A percentile compares a stretch with the other conserved stretches of the same genome.
These are phyloP conservation scores for Trypanosomatidae sp. DNA, from an alignment of 208 protist genomes.

Conservation along the genomic window DNA sequence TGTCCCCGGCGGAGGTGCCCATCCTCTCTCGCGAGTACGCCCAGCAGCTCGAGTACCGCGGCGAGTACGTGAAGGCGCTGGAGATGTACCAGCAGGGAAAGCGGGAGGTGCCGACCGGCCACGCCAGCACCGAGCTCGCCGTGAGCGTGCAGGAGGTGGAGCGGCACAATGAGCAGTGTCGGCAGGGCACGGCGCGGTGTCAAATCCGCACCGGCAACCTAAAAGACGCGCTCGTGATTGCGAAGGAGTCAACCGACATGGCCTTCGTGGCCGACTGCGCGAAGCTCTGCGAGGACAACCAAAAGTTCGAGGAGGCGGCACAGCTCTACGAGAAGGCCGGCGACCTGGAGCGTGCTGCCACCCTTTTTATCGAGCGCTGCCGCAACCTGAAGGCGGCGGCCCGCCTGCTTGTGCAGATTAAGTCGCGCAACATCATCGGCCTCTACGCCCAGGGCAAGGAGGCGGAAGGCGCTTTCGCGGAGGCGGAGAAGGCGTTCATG, in stretches of 20 bases:
- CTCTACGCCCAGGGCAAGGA: constrained; percentile 92
- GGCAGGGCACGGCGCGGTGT: constrained; percentile 88
- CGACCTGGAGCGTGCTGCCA: constrained; percentile 90
- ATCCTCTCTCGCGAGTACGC: constrained; percentile 94
- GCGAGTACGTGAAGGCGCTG: constrained; percentile 90
- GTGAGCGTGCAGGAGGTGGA: constrained; percentile 68
- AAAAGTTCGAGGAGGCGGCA: constrained; percentile 94
- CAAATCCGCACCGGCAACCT: constrained; percentile 89
- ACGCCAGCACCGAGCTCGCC: constrained; percentile 77
- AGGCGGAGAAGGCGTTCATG: constrained; percentile 93
- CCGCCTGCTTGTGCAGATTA: constrained; percentile 87
- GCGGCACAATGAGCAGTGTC: constrained; percentile 82
- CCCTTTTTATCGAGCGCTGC: constrained; percentile 93
- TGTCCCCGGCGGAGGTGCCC: constrained; percentile 90
- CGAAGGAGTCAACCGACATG: constrained; percentile 63
- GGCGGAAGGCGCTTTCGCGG: constrained; percentile 85
- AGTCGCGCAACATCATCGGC: constrained; percentile 94
- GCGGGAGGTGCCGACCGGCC: constrained; percentile 64
- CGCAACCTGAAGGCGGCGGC: constrained; percentile 91
- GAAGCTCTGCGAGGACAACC: constrained; percentile 90
- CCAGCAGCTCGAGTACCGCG: constrained; percentile 95
- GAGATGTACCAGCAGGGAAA: constrained; percentile 87
- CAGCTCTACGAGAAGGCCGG: constrained; percentile 94
- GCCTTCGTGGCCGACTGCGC: constrained; percentile 92
- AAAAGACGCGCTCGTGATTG: constrained; percentile 78